Percentiles rank a stretch among this genome's conserved stretches.
Evolutionary conservation across 2,329 filamentous ascomycete species (phyloP).

Genomic region (Colletotrichum tropicale): DNA sequence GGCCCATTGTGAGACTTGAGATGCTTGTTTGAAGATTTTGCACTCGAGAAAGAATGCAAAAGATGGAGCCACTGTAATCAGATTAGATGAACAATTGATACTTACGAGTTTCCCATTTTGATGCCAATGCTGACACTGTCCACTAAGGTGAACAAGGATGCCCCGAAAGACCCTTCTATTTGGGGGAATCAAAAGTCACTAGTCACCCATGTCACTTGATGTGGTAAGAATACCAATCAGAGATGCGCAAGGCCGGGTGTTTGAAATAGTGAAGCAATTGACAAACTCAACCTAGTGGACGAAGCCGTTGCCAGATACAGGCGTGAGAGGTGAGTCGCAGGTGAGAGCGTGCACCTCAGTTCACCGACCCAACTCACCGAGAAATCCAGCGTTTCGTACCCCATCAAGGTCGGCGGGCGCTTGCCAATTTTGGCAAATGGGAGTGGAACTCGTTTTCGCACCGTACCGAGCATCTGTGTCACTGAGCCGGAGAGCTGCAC

Average conservation of each 20-base stretch:
- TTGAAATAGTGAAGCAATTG: background rate
- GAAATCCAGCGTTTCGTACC: background rate
- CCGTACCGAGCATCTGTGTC: background rate
- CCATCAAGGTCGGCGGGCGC: background rate
- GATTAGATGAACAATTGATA: background rate
- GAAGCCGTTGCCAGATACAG: background rate
- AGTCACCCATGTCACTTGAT: background rate
- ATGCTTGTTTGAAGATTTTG: background rate
- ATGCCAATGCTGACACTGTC: background rate
- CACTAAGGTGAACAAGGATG: background rate
- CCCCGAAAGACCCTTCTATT: background rate
- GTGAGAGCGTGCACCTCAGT: background rate
- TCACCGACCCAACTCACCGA: background rate
- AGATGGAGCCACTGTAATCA: background rate
- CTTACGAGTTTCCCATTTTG: background rate
- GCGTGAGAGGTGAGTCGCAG: background rate
- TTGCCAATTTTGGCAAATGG: background rate
- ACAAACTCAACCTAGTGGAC: background rate
- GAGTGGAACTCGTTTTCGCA: background rate
- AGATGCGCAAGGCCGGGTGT: background rate
- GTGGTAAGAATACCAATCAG: background rate
- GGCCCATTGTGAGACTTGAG: slow-evolving; percentile 22
- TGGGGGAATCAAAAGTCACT: background rate
- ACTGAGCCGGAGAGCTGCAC: background rate
- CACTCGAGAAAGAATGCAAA: background rate